Percentiles rank a stretch among this genome's conserved stretches.
Evolutionary conservation across 345 rosid genomes (phyloP).

Genomic region (Isatis tinctoria): DNA sequence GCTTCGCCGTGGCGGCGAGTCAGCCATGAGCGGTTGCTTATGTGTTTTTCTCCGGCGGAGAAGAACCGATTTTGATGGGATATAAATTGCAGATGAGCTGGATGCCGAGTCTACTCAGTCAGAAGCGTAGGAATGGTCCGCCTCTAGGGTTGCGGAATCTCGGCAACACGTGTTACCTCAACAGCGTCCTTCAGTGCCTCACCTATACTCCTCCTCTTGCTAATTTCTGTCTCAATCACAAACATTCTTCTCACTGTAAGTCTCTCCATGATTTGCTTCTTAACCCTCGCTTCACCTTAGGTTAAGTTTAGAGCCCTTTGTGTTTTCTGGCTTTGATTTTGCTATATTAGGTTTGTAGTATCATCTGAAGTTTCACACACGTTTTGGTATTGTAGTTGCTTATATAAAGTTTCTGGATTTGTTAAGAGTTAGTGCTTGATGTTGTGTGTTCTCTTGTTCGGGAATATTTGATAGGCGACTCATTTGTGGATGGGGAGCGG

Average conservation of each 20-base stretch:
- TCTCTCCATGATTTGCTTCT: too few species aligned
- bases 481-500: conserved; percentile 41
- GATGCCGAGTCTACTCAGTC: conserved; percentile 88
- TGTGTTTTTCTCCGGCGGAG: conserved; percentile 29
- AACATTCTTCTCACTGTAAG: conserved; percentile 82
- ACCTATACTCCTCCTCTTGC: conserved; percentile 99
- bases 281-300: too few species aligned
- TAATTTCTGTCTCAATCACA: conserved; percentile 78
- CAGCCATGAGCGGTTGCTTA: conserved; percentile 24
- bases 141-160: conserved; percentile 93
- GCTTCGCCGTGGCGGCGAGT: conserved; percentile 30
- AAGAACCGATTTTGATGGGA: conserved; percentile 40
- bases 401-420: not conserved
- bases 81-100: conserved; percentile 82
- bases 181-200: conserved; percentile 92
- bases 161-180: conserved; percentile 96
- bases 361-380: not conserved
- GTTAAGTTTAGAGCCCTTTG: not conserved
- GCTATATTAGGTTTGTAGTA: not conserved
- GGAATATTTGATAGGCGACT: conserved; percentile 50
- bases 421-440: too few species aligned
- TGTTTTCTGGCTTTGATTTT: not conserved
- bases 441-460: too few species aligned
- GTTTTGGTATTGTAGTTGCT: conserved; percentile 8
- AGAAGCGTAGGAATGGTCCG: conserved; percentile 66